Evolutionary conservation across 495 filamentous ascomycete genomes (phyloP).

Genomic region (Talaromyces liani): DNA sequence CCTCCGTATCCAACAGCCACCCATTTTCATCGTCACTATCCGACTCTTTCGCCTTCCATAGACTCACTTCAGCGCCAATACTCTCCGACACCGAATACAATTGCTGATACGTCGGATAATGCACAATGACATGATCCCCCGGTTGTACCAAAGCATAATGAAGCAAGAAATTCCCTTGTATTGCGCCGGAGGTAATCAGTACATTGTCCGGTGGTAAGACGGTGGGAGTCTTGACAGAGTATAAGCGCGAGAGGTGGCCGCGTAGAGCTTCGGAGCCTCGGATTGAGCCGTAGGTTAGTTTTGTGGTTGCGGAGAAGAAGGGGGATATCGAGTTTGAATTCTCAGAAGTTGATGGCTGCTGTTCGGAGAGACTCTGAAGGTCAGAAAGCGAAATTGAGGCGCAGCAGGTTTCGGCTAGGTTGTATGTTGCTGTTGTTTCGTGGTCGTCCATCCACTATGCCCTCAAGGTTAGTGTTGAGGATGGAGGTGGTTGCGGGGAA

Average conservation of each 20-base stretch:
- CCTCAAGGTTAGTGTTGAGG: background rate
- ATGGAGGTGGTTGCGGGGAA: background rate
- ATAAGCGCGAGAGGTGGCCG: constrained; percentile 56
- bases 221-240: constrained; percentile 46
- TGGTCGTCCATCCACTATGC: constrained; percentile 83
- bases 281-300: constrained; percentile 65
- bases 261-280: constrained; percentile 59
- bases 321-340: background rate
- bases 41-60: constrained; percentile 66
- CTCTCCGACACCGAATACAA: constrained; percentile 70
- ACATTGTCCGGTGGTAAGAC: constrained; percentile 57
- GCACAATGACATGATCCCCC: constrained; percentile 83
- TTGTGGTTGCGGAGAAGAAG: constrained; percentile 31
- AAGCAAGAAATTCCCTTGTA: constrained; percentile 72
- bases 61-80: constrained; percentile 70
- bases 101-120: constrained; percentile 87
- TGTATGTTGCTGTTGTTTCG: constrained; percentile 66
- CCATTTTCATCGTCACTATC: constrained; percentile 27
- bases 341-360: constrained; percentile 16
- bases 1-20: constrained; percentile 60
- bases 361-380: constrained; percentile 50
- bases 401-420: constrained; percentile 82
- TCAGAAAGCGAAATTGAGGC: constrained; percentile 74
- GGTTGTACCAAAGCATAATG: constrained; percentile 69
- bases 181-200: constrained; percentile 74